phyloP scores from a whole-genome alignment of 164 flowering plant species.

The Cinnamomum chago region DNA sequence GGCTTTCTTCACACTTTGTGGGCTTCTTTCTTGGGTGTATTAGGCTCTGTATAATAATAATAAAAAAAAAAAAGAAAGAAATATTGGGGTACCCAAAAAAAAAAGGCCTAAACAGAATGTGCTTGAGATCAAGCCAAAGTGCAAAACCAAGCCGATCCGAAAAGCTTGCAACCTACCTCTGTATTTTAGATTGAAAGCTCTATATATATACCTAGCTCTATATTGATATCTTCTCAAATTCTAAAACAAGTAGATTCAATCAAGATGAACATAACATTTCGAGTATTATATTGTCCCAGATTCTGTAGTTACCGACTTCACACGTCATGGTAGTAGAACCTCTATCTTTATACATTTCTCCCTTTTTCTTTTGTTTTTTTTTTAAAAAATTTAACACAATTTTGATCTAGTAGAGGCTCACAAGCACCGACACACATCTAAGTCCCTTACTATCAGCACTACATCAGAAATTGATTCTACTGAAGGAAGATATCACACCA shows the following conservation, averaged over 20 bases:
- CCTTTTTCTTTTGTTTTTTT: too few species aligned
- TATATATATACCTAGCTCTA: not conserved
- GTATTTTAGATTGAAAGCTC: not conserved
- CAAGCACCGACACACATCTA: not conserved
- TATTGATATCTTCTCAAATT: not conserved
- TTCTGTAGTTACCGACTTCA: not conserved
- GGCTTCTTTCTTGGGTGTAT: fast-evolving
- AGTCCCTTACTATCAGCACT: not conserved
- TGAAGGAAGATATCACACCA: too few species aligned
- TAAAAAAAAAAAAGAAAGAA: not conserved
- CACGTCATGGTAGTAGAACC: not conserved
- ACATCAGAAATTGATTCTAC: too few species aligned
- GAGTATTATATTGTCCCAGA: not conserved
- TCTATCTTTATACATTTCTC: not conserved
- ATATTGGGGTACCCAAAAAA: not conserved
- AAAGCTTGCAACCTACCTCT: not conserved
- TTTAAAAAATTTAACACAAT: too few species aligned
- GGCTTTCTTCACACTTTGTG: too few species aligned
- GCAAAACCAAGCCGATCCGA: not conserved
- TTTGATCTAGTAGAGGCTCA: not conserved
- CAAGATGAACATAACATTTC: not conserved
- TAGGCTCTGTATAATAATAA: too few species aligned
- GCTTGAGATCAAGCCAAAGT: not conserved
- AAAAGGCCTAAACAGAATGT: not conserved
- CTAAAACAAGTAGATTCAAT: not conserved